Evolutionary conservation across 139 green algal genomes (phyloP), one percentile per base, ranked within the genome.

Genomic region (Tetraselmis striata): DNA sequence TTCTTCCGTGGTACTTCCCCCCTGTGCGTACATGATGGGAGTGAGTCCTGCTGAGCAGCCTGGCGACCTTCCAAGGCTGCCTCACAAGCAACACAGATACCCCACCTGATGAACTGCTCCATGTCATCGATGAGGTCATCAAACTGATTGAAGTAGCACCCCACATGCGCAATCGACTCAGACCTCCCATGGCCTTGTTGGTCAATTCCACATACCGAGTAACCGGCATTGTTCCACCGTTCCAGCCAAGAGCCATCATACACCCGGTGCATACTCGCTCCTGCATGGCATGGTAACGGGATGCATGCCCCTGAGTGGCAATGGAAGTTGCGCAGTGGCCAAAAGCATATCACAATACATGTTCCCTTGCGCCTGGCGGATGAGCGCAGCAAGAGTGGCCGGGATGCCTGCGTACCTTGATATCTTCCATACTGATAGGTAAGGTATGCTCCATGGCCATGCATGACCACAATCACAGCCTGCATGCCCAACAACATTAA

Each of bases 211-310:
- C 79, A 86, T 2, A 93, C 87, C 26, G 84, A 88, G 77, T 90
- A 93, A 59, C 93, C 92, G 1, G 83, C 83, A 1, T 80, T 22
- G 79, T 97, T 97, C 27, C 92, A 83, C 1, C 74, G 28, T 77
- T 92, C 59, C 24, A 95, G 85, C 93, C 90, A 95, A 2, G 87
- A 93, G 1, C 84, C 88, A 0, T 59, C 77, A 81, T 97, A 97
- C 0, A 83, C 1, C 2, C 83, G 84, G 58, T 32, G 84, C 45
- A 86, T 85, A n/a, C 78, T 67, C 45, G 18, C 45, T 5, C 45
- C 45, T 67, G n/a, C n/a, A n/a, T n/a, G n/a, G n/a, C n/a, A n/a
- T n/a, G n/a, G n/a, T n/a, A n/a, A n/a, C n/a, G n/a, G n/a, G n/a
- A n/a, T n/a, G n/a, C n/a, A n/a, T n/a, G n/a, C n/a, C n/a, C n/a